phyloP scores from a whole-genome alignment of 805 yeast species.

The Zygoascus bituminiphila region DNA sequence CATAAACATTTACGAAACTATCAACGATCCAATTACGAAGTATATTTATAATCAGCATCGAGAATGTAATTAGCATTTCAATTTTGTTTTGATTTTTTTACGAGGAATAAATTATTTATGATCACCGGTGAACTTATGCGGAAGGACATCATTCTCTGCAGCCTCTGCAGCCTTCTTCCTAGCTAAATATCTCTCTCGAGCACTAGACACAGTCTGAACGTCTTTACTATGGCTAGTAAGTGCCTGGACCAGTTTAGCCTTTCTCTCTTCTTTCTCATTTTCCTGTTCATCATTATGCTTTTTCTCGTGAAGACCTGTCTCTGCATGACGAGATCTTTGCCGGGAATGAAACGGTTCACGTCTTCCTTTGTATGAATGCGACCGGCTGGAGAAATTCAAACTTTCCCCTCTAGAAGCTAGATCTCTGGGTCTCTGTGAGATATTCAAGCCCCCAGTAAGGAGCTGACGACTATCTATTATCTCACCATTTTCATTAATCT shows the following conservation, averaged over 20 bases:
- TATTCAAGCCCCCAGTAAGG: conserved; percentile 22
- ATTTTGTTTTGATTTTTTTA: background rate
- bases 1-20: background rate
- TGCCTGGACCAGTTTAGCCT: conserved; percentile 5
- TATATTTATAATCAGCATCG: background rate
- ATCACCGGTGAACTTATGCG: background rate
- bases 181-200: conserved; percentile 23
- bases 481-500: conserved; percentile 22
- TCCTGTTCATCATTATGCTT: conserved; percentile 7
- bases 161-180: conserved; percentile 17
- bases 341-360: background rate
- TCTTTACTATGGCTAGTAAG: conserved; percentile 12
- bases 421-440: conserved; percentile 4
- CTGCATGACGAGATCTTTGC: conserved; percentile 5
- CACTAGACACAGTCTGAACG: conserved; percentile 14
- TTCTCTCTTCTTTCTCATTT: conserved; percentile 7
- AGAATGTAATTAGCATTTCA: background rate
- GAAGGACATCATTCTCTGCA: conserved; percentile 1
- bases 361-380: background rate
- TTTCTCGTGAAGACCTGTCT: conserved; percentile 7
- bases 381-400: background rate
- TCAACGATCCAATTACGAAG: background rate
- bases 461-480: conserved; percentile 23
- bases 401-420: background rate
- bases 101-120: conserved; percentile 1